Base-by-base conservation (phyloP, 768 basidiomycete genomes). In the Lactarius sp. region DNA sequence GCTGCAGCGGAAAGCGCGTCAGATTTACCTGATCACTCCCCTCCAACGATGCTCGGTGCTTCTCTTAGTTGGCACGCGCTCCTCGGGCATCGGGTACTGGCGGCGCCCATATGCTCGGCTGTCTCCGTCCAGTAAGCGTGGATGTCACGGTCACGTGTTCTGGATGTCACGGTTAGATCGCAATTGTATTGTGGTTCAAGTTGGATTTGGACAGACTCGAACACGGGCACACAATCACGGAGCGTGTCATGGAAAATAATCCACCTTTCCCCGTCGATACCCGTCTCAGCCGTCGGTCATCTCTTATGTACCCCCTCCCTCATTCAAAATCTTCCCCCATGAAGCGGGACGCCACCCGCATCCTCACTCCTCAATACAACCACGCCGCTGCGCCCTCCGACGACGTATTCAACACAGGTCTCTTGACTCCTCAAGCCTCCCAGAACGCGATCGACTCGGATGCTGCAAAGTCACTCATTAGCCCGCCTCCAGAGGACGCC, bases 391-490 rank as follows among this genome's bases (percentile, higher is more conserved):
- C 41, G 20, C 52, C 52, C 6, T 33, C 47, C 1, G 52, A 62
- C 33, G 55, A 66, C 42, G 33, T 51, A 33, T 60, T 67, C 59
- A 31, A 59, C 20, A 60, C 61, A 0, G 67, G 67, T 31, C 65
- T 66, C 6, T 59, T 62, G 44, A 66, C 67, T 2, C 67, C 61
- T 4, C 67, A 63, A 27, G 20, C 61, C 0, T 66, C 67, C 2
- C 65, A 66, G 31, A 62, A 54, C 10, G 27, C 61, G 0, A 6
- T 68, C 18, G 56, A 54, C 1, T 51, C 42, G 4, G 67, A 68
- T 37, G 65, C 67, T 20, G 67, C 65, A 50, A 68, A 36, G 27
- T 63, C 67, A 22, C 59, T 68, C 14, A 66, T 68, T 6, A 68
- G 67, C 31, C 65, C 67, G 1, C 67, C 67, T 18, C 67, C 67